Evolutionary conservation across 805 yeast species (phyloP).

Genomic region (Jamesozyma rosinii): DNA sequence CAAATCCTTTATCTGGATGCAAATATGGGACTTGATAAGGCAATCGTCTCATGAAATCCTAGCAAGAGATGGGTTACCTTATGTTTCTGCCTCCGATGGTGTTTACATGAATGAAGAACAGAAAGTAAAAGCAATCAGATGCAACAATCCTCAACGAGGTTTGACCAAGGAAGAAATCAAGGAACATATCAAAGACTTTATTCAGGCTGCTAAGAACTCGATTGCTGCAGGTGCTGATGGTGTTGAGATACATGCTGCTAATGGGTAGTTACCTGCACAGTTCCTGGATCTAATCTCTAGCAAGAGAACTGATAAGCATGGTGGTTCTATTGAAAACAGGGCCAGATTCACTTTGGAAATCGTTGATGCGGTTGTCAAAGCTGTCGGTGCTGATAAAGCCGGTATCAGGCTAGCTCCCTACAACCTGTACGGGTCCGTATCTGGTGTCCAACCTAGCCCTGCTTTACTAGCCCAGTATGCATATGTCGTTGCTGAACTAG

Average conservation of each 20-base stretch:
- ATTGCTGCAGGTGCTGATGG: slow-evolving; percentile 39
- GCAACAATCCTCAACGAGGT: slow-evolving; percentile 25
- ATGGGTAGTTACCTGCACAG: slow-evolving; percentile 50
- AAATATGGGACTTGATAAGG: slow-evolving; percentile 42
- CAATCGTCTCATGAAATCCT: slow-evolving; percentile 32
- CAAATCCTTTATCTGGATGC: slow-evolving; percentile 36
- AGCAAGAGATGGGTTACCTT: slow-evolving; percentile 31
- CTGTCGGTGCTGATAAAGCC: slow-evolving; percentile 41
- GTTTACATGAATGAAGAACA: slow-evolving; percentile 27
- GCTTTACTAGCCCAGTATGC: slow-evolving; percentile 30
- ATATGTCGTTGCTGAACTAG: slow-evolving; percentile 33
- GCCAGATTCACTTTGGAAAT: slow-evolving; percentile 37
- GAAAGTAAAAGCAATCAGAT: slow-evolving; percentile 27
- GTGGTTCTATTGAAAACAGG: slow-evolving; percentile 43
- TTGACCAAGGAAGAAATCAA: slow-evolving; percentile 29
- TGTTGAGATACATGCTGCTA: slow-evolving; percentile 58
- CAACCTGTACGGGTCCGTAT: slow-evolving; percentile 31
- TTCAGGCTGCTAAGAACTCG: slow-evolving; percentile 34
- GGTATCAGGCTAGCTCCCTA: slow-evolving; percentile 42
- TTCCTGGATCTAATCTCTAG: slow-evolving; percentile 40
- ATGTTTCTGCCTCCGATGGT: slow-evolving; percentile 33
- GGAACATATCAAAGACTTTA: slow-evolving; percentile 34
- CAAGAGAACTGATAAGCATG: slow-evolving; percentile 42
- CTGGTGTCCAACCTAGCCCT: slow-evolving; percentile 26
- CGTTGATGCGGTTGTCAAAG: slow-evolving; percentile 39